These are phyloP conservation scores for Saccharomycopsis capsularis DNA, from an alignment of 805 yeast genomes.

Conservation along the genomic window DNA sequence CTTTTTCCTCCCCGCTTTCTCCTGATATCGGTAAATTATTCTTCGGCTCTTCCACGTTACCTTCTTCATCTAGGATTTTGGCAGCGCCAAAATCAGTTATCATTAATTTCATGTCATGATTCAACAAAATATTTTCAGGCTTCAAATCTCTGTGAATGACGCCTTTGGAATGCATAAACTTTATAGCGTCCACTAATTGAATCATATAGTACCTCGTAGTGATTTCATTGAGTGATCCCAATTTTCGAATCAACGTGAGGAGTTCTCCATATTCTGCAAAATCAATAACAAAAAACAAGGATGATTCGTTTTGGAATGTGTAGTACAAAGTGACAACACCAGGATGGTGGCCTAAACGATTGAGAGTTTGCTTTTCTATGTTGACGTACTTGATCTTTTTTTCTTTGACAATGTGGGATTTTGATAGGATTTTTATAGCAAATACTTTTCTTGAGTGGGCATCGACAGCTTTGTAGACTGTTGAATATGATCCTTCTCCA, in stretches of 20 bases:
- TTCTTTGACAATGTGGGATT: constrained; percentile 88
- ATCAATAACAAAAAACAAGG: constrained; percentile 86
- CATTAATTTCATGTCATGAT: constrained; percentile 78
- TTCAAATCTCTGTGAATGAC: constrained; percentile 91
- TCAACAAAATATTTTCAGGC: constrained; percentile 87
- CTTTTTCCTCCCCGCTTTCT: constrained; percentile 13
- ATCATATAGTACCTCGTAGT: constrained; percentile 75
- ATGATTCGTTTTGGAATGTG: constrained; percentile 88
- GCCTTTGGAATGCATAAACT: constrained; percentile 82
- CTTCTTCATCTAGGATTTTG: constrained; percentile 43
- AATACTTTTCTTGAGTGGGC: constrained; percentile 62
- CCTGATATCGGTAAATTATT: constrained; percentile 20
- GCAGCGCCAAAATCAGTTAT: constrained; percentile 99
- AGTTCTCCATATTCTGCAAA: constrained; percentile 95
- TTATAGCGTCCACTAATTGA: constrained; percentile 86
- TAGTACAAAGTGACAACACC: constrained; percentile 88
- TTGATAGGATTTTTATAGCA: constrained; percentile 88
- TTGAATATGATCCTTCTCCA: constrained; percentile 95
- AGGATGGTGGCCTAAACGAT: constrained; percentile 84
- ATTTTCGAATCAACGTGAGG: constrained; percentile 65
- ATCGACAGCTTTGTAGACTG: constrained; percentile 84
- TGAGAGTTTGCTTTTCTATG: constrained; percentile 86
- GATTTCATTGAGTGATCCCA: constrained; percentile 69
- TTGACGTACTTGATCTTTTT: constrained; percentile 93
- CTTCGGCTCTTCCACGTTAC: constrained; percentile 33